These are phyloP conservation scores for Tylopilus felleus DNA, from an alignment of 768 basidiomycete species.

Conservation along the genomic window DNA sequence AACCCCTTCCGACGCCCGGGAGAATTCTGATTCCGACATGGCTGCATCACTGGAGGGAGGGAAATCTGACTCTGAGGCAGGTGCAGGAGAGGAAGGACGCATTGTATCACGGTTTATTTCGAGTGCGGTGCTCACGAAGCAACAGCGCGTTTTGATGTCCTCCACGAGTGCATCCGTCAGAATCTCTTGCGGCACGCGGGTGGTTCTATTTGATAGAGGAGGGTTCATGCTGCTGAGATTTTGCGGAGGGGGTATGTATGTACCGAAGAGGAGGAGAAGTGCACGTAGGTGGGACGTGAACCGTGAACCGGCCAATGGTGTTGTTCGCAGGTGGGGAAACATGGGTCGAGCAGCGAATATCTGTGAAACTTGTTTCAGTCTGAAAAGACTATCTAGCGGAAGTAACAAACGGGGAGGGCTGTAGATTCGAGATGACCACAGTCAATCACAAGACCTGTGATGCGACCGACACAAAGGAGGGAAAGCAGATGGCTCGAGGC, in stretches of 20 bases:
- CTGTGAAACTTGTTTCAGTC: constrained; percentile 40
- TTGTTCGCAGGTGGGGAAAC: constrained; percentile 77
- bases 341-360: constrained; percentile 88
- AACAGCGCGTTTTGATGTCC: constrained; percentile 85
- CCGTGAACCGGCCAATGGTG: constrained; percentile 83
- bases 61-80: constrained; percentile 38
- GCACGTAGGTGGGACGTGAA: constrained; percentile 76
- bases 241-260: constrained; percentile 78
- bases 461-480: constrained; percentile 79
- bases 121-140: constrained; percentile 74
- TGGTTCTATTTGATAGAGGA: constrained; percentile 58
- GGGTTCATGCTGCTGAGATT: constrained; percentile 63
- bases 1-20: constrained; percentile 45
- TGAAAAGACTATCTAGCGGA: neutral
- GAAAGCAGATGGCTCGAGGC: constrained; percentile 84
- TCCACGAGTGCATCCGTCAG: constrained; percentile 81
- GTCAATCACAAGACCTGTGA: constrained; percentile 92
- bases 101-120: constrained; percentile 35
- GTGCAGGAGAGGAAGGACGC: constrained; percentile 31
- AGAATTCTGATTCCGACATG: constrained; percentile 68
- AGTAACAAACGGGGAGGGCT: constrained; percentile 69
- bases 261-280: constrained; percentile 79
- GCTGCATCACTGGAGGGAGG: constrained; percentile 51
- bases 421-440: constrained; percentile 90
- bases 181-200: constrained; percentile 72